These are phyloP conservation scores for Boletus chippewaensis DNA, from an alignment of 1,284 basidiomycete genomes.

Conservation along the genomic window DNA sequence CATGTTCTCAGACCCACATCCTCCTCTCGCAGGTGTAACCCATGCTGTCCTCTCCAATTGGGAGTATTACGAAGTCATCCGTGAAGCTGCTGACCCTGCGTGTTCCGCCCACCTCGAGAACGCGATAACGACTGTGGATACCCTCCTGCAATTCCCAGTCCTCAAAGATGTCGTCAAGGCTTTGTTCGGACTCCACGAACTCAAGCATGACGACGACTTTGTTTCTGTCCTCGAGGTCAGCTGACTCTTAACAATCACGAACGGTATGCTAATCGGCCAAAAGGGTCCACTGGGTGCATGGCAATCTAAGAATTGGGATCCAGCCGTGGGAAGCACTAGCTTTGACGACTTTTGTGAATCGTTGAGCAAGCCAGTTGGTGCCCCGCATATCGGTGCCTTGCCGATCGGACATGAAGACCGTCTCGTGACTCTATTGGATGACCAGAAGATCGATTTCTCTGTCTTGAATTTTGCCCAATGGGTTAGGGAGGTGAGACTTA, in stretches of 20 bases:
- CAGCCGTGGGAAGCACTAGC: constrained; percentile 48
- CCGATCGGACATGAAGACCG: constrained; percentile 41
- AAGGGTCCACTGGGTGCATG: constrained; percentile 46
- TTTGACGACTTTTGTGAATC: constrained; percentile 72
- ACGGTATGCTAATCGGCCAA: constrained; percentile 1
- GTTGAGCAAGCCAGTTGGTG: constrained; percentile 44
- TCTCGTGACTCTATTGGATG: constrained; percentile 38
- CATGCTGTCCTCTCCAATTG: constrained; percentile 69
- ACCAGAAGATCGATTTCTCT: constrained; percentile 47
- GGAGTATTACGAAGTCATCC: constrained; percentile 87
- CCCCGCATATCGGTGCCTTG: constrained; percentile 24
- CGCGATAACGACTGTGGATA: constrained; percentile 58
- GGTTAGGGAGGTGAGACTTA: constrained; percentile 53
- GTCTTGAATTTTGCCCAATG: constrained; percentile 74
- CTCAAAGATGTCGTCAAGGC: constrained; percentile 51
- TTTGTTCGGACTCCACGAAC: constrained; percentile 64
- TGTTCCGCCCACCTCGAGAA: constrained; percentile 70
- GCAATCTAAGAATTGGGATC: constrained; percentile 75
- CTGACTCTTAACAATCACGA: not conserved
- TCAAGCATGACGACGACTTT: constrained; percentile 76
- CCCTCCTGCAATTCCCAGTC: constrained; percentile 44
- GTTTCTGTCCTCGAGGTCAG: constrained; percentile 57
- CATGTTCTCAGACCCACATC: not conserved
- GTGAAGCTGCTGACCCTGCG: constrained; percentile 61
- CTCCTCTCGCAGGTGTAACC: constrained; percentile 48